Percentiles rank a stretch among this genome's conserved stretches.
phyloP scores from a whole-genome alignment of 331 rosid species.

The Telfairia occidentalis region DNA sequence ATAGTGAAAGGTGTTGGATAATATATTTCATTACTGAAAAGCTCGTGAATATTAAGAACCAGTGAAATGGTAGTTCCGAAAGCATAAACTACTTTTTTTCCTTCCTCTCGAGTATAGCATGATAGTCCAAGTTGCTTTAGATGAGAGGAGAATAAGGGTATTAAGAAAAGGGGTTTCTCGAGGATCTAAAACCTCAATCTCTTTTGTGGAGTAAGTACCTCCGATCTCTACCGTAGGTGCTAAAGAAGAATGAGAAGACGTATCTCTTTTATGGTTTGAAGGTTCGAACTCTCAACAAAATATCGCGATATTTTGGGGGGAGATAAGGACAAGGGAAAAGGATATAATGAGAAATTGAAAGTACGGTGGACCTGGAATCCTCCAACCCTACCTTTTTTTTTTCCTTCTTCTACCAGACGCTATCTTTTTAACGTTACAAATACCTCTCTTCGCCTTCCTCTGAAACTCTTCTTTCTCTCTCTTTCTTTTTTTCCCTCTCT shows the following conservation, averaged over 20 bases:
- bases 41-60: too few species aligned
- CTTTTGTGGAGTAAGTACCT: not conserved
- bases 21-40: too few species aligned
- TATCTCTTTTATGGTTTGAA: too few species aligned
- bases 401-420: not conserved
- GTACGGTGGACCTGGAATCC: constrained; percentile 24
- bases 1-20: too few species aligned
- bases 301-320: not conserved
- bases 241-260: not conserved
- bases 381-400: constrained; percentile 28
- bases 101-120: too few species aligned
- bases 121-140: too few species aligned
- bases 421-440: not conserved
- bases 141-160: too few species aligned
- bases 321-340: not conserved
- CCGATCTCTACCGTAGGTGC: not conserved
- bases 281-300: too few species aligned
- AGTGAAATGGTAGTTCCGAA: too few species aligned
- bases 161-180: too few species aligned
- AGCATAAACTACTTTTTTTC: too few species aligned
- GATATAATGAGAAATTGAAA: constrained; percentile 7
- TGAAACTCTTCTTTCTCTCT: not conserved
- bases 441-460: not conserved
- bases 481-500: not conserved
- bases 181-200: not conserved